Conservation (phyloP, 208 protist genomes). For the Crithidia fasciculata region DNA sequence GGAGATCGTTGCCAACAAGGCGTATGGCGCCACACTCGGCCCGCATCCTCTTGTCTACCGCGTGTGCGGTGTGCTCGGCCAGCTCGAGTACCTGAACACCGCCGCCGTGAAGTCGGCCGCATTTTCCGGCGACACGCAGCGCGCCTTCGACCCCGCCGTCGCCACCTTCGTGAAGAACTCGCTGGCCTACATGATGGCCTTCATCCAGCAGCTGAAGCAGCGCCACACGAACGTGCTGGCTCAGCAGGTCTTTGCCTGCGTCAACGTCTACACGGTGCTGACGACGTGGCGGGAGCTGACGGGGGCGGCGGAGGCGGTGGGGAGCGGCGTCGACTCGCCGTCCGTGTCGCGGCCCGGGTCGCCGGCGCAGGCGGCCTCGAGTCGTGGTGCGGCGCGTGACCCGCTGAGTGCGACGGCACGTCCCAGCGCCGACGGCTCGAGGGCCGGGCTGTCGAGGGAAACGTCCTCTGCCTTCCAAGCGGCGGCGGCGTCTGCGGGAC, state of each 20-base stretch:
- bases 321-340: neutral
- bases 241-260: slow-evolving; percentile 61
- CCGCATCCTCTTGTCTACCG: slow-evolving; percentile 62
- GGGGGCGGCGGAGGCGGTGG: slow-evolving; percentile 2
- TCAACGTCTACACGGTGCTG: slow-evolving; percentile 64
- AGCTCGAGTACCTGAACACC: slow-evolving; percentile 78
- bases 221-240: slow-evolving; percentile 59
- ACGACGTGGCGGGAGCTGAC: slow-evolving; percentile 47
- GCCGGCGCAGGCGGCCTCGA: neutral
- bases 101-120: slow-evolving; percentile 46
- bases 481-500: neutral
- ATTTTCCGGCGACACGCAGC: slow-evolving; percentile 25
- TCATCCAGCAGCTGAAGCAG: slow-evolving; percentile 49
- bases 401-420: neutral
- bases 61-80: slow-evolving; percentile 52
- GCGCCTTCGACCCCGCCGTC: slow-evolving; percentile 44
- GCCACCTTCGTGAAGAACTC: slow-evolving; percentile 40
- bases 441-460: neutral
- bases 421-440: neutral
- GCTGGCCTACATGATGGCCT: slow-evolving; percentile 37
- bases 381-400: neutral
- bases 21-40: slow-evolving; percentile 62
- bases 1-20: slow-evolving; percentile 40
- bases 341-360: slow-evolving; percentile 3
- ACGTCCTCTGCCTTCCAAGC: neutral